Percentiles rank a stretch among this genome's conserved stretches.
Evolutionary conservation across 306 rosid genomes (phyloP).

Genomic region (Pyrus communis): DNA sequence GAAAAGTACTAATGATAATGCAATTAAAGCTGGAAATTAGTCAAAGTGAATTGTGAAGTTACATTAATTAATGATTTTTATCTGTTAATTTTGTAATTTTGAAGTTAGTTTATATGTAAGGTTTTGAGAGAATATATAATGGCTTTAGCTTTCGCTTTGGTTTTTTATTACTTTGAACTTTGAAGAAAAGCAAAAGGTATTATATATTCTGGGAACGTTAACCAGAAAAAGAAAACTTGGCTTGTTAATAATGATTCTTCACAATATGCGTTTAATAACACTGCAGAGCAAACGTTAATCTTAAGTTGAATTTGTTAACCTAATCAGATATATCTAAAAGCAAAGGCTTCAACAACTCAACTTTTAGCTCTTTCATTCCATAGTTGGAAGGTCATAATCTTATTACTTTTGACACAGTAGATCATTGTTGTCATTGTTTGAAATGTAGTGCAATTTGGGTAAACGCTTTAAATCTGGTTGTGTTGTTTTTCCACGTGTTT

Average conservation of each 20-base stretch:
- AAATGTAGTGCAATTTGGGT: not conserved
- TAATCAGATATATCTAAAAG: not conserved
- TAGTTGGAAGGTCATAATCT: not conserved
- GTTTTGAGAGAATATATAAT: not conserved
- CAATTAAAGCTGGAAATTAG: not conserved
- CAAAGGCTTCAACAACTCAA: not conserved
- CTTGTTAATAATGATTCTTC: not conserved
- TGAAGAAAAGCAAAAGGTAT: slow-evolving; percentile 7
- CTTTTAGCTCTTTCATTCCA: not conserved
- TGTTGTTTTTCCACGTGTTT: not conserved
- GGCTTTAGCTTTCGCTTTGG: not conserved
- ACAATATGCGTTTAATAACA: not conserved
- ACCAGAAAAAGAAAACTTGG: not conserved
- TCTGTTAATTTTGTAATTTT: not conserved
- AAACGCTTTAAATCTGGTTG: not conserved
- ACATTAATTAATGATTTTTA: not conserved
- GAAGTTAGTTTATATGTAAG: not conserved
- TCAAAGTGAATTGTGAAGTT: slow-evolving; percentile 12
- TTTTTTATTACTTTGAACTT: not conserved
- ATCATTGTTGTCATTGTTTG: not conserved
- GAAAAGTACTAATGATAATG: slow-evolving; percentile 5
- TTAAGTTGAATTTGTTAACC: not conserved
- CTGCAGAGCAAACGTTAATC: not conserved
- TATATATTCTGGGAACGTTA: not conserved
- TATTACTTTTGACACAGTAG: not conserved